A percentile compares a stretch with the other conserved stretches of the same genome.
Conservation (phyloP, 192 early-diverging fungal genomes). For the Pilaira anomala region DNA sequence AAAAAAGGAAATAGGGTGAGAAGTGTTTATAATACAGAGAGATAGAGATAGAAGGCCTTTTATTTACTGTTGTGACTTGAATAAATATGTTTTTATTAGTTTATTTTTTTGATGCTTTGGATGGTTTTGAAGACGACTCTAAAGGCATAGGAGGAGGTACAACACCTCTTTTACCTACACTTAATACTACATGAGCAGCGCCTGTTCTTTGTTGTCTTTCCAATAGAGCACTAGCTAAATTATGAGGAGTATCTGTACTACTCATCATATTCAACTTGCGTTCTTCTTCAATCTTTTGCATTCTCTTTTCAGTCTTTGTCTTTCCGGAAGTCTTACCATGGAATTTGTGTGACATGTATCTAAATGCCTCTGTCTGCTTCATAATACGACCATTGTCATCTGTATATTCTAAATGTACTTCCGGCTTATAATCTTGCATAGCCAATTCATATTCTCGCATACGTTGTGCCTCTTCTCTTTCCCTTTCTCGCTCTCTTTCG, state of each 20-base stretch:
- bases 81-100: no score
- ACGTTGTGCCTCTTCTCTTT: conserved; percentile 57
- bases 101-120: no score
- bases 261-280: conserved; percentile 70
- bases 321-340: conserved; percentile 93
- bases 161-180: conserved; percentile 69
- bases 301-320: conserved; percentile 88
- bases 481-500: conserved; percentile 50
- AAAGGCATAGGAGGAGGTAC: conserved; percentile 10
- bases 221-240: conserved; percentile 66
- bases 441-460: conserved; percentile 74
- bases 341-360: conserved; percentile 89
- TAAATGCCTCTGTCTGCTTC: conserved; percentile 89
- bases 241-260: conserved; percentile 72
- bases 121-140: not conserved
- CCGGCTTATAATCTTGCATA: conserved; percentile 89
- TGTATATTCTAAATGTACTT: conserved; percentile 87
- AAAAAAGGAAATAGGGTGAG: no score
- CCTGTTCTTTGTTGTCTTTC: conserved; percentile 68
- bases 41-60: no score
- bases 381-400: conserved; percentile 83
- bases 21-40: no score
- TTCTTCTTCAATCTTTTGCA: conserved; percentile 81
- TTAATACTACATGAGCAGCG: conserved; percentile 78
- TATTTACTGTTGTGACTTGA: no score